Conservation (phyloP, 1,284 basidiomycete species). For the Schizophyllum amplum region DNA sequence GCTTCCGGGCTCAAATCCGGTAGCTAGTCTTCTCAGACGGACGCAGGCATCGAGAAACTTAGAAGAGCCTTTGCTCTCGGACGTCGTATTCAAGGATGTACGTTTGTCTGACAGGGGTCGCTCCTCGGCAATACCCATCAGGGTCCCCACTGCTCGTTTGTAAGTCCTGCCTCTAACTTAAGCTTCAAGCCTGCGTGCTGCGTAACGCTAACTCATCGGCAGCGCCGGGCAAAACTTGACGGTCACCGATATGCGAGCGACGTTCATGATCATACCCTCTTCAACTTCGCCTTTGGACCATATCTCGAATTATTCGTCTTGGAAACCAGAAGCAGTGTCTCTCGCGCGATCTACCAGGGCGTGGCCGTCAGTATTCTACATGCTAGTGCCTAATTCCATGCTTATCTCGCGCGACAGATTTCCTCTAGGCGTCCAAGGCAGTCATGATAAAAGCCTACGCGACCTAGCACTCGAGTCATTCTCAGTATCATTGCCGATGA, state of each 20-base stretch:
- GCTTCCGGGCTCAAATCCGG: background rate
- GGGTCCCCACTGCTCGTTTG: slow-evolving; percentile 7
- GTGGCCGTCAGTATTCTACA: slow-evolving; percentile 7
- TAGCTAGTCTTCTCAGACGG: slow-evolving; percentile 1
- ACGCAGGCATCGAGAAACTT: slow-evolving; percentile 3
- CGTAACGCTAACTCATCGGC: background rate
- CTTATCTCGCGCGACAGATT: background rate
- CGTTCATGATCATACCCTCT: slow-evolving; percentile 12
- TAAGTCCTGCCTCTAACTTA: background rate
- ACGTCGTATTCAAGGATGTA: slow-evolving; percentile 9
- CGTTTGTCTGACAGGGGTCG: slow-evolving; percentile 10
- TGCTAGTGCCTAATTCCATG: background rate
- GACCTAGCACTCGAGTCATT: slow-evolving; percentile 14
- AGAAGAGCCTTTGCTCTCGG: slow-evolving; percentile 11
- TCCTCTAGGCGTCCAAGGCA: background rate
- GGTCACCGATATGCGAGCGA: slow-evolving; percentile 9
- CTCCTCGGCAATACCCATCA: slow-evolving; percentile 7
- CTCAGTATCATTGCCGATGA: slow-evolving; percentile 6
- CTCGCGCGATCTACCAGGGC: slow-evolving; percentile 5
- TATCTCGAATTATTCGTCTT: slow-evolving; percentile 10
- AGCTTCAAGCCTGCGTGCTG: background rate
- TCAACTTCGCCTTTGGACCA: slow-evolving; percentile 9
- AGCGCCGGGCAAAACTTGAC: background rate
- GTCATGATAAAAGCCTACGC: slow-evolving; percentile 5
- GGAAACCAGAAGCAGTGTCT: slow-evolving; percentile 11